Evolutionary conservation across 768 basidiomycete genomes (phyloP).

Genomic region (Xerocomus brunneocitrinus): DNA sequence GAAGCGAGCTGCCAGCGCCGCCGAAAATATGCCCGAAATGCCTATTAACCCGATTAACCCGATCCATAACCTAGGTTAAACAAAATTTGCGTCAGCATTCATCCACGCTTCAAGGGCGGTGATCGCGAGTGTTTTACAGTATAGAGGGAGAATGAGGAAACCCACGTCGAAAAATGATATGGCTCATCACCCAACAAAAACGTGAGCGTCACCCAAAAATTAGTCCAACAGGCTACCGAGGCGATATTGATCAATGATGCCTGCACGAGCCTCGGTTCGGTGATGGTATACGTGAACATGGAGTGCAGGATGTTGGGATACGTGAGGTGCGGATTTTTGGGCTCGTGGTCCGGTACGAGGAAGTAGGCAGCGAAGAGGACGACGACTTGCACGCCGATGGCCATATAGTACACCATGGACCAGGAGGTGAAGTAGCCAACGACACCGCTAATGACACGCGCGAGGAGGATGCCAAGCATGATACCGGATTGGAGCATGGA

Average conservation of each 20-base stretch:
- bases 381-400: conserved; percentile 32
- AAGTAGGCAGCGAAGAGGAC: conserved; percentile 30
- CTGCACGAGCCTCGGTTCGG: conserved; percentile 42
- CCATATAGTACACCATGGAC: conserved; percentile 40
- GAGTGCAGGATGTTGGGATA: conserved; percentile 34
- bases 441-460: conserved; percentile 34
- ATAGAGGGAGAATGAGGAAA: not conserved
- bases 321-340: conserved; percentile 34
- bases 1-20: conserved; percentile 24
- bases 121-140: not conserved
- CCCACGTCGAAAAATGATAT: conserved; percentile 35
- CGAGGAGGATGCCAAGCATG: conserved; percentile 28
- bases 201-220: conserved; percentile 41
- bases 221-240: conserved; percentile 29
- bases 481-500: conserved; percentile 32
- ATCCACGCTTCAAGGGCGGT: not conserved
- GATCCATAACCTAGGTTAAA: conserved; percentile 27
- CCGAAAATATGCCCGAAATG: conserved; percentile 33
- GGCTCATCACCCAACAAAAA: conserved; percentile 42
- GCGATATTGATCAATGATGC: conserved; percentile 23
- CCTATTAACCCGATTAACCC: conserved; percentile 49
- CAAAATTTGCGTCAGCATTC: not conserved
- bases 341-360: conserved; percentile 40
- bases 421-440: conserved; percentile 40
- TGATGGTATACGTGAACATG: conserved; percentile 37